Conservation (phyloP, 2,329 filamentous ascomycete species). For the Cytospora schulzeri region DNA sequence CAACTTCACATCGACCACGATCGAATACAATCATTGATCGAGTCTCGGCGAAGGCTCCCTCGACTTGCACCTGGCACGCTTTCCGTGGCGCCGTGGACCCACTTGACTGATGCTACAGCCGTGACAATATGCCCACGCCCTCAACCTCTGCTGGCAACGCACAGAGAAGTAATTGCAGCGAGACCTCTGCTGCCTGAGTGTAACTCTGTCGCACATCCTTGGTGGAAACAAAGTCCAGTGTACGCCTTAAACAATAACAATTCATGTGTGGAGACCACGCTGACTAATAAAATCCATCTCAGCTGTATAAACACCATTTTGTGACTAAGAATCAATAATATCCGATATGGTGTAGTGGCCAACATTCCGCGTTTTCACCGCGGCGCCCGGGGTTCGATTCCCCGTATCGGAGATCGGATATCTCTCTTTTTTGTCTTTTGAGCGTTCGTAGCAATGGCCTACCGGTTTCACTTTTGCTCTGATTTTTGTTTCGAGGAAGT, state of each 20-base stretch:
- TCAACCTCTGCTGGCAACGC: neutral
- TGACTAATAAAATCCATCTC: neutral
- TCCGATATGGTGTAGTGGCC: slow-evolving; percentile 29
- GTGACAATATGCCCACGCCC: neutral
- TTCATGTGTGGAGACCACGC: too few species aligned
- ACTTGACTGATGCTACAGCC: too few species aligned
- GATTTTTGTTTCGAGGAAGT: slow-evolving; percentile 8
- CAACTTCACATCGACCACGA: too few species aligned
- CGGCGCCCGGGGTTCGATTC: slow-evolving; percentile 32
- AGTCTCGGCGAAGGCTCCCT: too few species aligned
- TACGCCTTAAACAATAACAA: too few species aligned
- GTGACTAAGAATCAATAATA: neutral
- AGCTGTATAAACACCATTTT: neutral
- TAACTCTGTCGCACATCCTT: too few species aligned
- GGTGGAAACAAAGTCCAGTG: too few species aligned
- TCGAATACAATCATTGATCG: too few species aligned
- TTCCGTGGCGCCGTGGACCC: too few species aligned
- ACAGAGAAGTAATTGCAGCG: neutral
- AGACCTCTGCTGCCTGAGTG: neutral
- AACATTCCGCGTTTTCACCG: slow-evolving; percentile 30
- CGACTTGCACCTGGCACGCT: too few species aligned
- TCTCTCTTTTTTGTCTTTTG: slow-evolving; percentile 2
- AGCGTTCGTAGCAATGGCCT: neutral
- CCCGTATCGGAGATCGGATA: slow-evolving; percentile 29
- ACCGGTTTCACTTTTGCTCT: neutral